Evolutionary conservation across 192 early-diverging fungal genomes (phyloP).

Genomic region (Chytriomyces confervae): DNA sequence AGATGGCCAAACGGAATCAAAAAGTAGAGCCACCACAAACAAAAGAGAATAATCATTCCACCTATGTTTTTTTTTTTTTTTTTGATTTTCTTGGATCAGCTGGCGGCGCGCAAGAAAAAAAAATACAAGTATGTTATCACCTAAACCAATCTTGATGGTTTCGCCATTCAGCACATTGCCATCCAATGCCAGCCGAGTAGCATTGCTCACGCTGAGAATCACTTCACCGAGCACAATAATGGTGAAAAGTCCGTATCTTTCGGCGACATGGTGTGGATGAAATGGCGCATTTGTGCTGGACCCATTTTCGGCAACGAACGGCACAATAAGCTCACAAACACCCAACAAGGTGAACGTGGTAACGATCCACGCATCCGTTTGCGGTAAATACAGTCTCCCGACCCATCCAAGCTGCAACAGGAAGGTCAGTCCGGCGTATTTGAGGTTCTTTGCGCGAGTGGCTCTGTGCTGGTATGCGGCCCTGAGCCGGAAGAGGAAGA

Average conservation of each 20-base stretch:
- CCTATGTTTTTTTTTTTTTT: neutral
- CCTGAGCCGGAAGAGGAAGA: slow-evolving; percentile 3
- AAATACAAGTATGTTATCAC: too few species aligned
- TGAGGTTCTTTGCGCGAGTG: neutral
- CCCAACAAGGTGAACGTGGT: neutral
- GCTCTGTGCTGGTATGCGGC: slow-evolving; percentile 11
- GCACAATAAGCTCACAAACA: neutral
- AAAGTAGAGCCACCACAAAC: slow-evolving; percentile 24
- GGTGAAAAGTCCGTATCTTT: slow-evolving; percentile 10
- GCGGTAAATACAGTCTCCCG: neutral
- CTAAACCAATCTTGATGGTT: neutral
- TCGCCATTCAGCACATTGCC: neutral
- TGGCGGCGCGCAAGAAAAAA: neutral
- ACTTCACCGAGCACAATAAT: slow-evolving; percentile 16
- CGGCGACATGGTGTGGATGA: slow-evolving; percentile 13
- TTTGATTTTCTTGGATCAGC: neutral
- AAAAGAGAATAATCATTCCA: slow-evolving; percentile 7
- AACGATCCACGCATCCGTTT: neutral
- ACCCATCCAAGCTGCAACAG: slow-evolving; percentile 20
- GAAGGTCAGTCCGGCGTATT: slow-evolving; percentile 11
- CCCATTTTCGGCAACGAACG: neutral
- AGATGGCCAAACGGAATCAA: slow-evolving; percentile 13
- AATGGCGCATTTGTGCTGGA: neutral
- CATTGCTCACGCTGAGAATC: neutral
- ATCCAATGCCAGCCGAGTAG: neutral